Base-by-base conservation (phyloP, 306 rosid species). In the Sechiopsis laciniata region DNA sequence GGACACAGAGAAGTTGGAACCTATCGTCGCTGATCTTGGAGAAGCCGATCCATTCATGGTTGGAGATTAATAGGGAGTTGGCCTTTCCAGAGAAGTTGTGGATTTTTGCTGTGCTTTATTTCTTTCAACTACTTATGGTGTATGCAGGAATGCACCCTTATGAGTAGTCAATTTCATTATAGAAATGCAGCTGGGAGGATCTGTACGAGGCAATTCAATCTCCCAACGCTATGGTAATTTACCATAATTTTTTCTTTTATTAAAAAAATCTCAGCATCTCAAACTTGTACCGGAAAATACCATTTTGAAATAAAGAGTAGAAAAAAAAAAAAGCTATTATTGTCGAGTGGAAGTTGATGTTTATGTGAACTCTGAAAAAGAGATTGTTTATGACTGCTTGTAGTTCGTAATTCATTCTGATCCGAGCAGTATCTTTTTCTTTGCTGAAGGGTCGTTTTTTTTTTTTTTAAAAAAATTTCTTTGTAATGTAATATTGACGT, bases 41-140 rank as follows among this genome's bases (percentile, higher is more conserved):
- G 99, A 90, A 68, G 86, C 83, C 56, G 99, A 91, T 78, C 99
- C 99, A 50, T 94, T 89, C 76, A 86, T 91, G 92, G 79, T 72
- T 59, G 90, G 92, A 57, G 99, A 91, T 71, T 94, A 76, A 78
- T 76, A 22, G 56, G 56, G 40, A 46, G 40, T 17, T 45, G 8
- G 13, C 40, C 26, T 68, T 26, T 13, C 13, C 55, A 46, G 54
- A 1, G 54, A 62, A 62, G 69, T 62, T 2, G 50, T 62, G 48
- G 3, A 37, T 12, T 16, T 63, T 35, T n/a, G 50, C 50, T 62
- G 22, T 62, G 71, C 10, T 32, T 32, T 32, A 1, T 32, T 32
- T 32, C 37, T 32, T 32, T 32, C 37, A 32, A 32, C 37, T 35
- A 32, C 42, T 66, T 32, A 32, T 32, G 37, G 37, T 32, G 37